Conservation (phyloP, 768 basidiomycete species). For the Podaxis pistillaris region DNA sequence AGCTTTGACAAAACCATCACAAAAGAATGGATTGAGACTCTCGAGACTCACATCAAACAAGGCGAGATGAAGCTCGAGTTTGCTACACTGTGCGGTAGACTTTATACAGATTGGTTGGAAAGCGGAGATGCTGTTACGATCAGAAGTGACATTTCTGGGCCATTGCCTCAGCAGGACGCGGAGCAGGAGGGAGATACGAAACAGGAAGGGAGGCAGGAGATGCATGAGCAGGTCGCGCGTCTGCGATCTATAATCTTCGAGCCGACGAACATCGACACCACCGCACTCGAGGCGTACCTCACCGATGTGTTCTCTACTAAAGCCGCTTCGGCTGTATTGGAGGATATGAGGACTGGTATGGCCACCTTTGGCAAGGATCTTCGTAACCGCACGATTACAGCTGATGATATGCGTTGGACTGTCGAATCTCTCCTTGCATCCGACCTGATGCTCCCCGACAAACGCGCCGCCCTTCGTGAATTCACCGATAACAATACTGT, state of each 20-base stretch:
- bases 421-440: conserved; percentile 34
- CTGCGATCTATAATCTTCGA: conserved; percentile 41
- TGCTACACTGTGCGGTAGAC: conserved; percentile 39
- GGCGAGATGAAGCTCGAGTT: conserved; percentile 36
- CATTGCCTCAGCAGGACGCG: conserved; percentile 14
- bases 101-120: conserved; percentile 43
- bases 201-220: conserved; percentile 39
- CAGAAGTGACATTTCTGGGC: conserved; percentile 17
- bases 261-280: conserved; percentile 30
- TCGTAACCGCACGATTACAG: conserved; percentile 23
- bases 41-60: conserved; percentile 39
- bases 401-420: conserved; percentile 25
- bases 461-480: conserved; percentile 38
- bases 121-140: conserved; percentile 39
- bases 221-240: conserved; percentile 39
- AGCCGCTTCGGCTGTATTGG: conserved; percentile 28
- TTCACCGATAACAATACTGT: conserved; percentile 38
- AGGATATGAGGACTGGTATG: conserved; percentile 29
- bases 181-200: conserved; percentile 15
- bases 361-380: conserved; percentile 27
- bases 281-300: conserved; percentile 34
- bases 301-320: conserved; percentile 34
- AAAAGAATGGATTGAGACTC: conserved; percentile 34
- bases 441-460: conserved; percentile 38
- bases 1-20: conserved; percentile 35